Conservation (phyloP, 768 basidiomycete genomes). For the Serendipita sp. region DNA sequence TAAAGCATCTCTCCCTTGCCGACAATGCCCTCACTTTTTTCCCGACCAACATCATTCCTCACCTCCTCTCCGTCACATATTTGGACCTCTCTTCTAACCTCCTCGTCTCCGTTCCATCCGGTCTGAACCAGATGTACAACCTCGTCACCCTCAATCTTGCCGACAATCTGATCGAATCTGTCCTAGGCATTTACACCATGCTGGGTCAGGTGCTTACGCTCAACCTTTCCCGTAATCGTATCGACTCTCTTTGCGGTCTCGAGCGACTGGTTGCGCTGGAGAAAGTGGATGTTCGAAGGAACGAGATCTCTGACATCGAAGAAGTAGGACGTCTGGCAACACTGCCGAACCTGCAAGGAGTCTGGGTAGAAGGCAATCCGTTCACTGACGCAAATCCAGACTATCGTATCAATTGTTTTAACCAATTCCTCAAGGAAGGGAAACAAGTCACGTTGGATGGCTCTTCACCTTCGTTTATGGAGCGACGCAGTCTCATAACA, state of each 20-base stretch:
- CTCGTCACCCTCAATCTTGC: slow-evolving; percentile 87
- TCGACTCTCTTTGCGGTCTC: slow-evolving; percentile 89
- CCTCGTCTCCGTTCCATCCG: slow-evolving; percentile 71
- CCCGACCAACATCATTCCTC: slow-evolving; percentile 46
- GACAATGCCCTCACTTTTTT: slow-evolving; percentile 74
- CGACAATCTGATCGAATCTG: slow-evolving; percentile 95
- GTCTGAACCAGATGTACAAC: slow-evolving; percentile 55
- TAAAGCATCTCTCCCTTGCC: slow-evolving; percentile 59
- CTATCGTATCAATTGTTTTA: slow-evolving; percentile 67
- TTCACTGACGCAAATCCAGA: slow-evolving; percentile 52
- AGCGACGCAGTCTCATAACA: slow-evolving; percentile 41
- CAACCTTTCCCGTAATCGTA: slow-evolving; percentile 72
- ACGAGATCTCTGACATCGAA: slow-evolving; percentile 63
- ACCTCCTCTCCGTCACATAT: slow-evolving; percentile 59
- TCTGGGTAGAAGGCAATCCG: slow-evolving; percentile 79
- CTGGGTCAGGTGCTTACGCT: slow-evolving; percentile 63
- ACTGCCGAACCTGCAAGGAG: slow-evolving; percentile 61
- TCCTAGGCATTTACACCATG: slow-evolving; percentile 70
- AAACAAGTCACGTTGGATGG: slow-evolving; percentile 68
- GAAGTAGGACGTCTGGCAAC: slow-evolving; percentile 73
- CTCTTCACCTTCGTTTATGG: slow-evolving; percentile 48
- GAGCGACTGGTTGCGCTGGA: slow-evolving; percentile 79
- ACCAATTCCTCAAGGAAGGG: slow-evolving; percentile 73
- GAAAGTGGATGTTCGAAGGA: slow-evolving; percentile 67
- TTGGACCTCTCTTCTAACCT: slow-evolving; percentile 87